These are phyloP conservation scores for Phytophthora quininea DNA, from an alignment of 352 stramenopile species.

Conservation along the genomic window DNA sequence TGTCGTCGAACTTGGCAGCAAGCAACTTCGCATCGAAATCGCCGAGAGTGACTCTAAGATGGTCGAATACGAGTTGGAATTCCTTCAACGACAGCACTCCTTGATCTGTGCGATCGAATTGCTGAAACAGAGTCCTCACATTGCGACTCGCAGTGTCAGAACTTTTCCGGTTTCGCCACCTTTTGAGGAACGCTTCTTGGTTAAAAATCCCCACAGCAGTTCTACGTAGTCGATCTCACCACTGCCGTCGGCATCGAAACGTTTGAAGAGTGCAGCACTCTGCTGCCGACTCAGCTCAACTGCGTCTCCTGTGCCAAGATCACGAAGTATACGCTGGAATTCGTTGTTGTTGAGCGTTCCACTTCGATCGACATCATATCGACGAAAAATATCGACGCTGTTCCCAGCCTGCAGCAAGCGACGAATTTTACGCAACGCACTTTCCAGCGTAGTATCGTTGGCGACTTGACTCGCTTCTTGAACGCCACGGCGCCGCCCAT, in stretches of 20 bases:
- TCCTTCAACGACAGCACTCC: constrained; percentile 47
- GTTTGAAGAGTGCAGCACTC: constrained; percentile 42
- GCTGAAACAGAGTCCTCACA: constrained; percentile 47
- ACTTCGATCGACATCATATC: constrained; percentile 55
- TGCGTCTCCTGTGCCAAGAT: constrained; percentile 27
- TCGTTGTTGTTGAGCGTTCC: constrained; percentile 53
- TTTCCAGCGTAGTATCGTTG: constrained; percentile 40
- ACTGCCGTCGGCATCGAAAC: constrained; percentile 56
- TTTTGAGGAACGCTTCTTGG: constrained; percentile 58
- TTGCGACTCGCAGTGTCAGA: constrained; percentile 18
- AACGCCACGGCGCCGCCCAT: constrained; percentile 52
- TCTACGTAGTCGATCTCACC: constrained; percentile 63
- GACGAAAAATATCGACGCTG: constrained; percentile 46
- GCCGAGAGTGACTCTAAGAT: constrained; percentile 54
- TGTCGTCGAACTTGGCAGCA: constrained; percentile 57
- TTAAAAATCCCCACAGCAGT: constrained; percentile 76
- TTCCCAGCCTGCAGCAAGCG: constrained; percentile 30
- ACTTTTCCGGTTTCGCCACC: constrained; percentile 52
- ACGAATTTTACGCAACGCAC: constrained; percentile 63
- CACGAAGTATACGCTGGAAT: constrained; percentile 44
- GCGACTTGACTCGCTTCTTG: constrained; percentile 34
- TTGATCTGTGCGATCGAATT: constrained; percentile 43
- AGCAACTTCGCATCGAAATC: constrained; percentile 57
- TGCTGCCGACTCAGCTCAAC: constrained; percentile 47
- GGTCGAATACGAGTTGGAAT: constrained; percentile 58